Evolutionary conservation across 1,284 basidiomycete genomes (phyloP).

Genomic region (Volvariella surrecta): DNA sequence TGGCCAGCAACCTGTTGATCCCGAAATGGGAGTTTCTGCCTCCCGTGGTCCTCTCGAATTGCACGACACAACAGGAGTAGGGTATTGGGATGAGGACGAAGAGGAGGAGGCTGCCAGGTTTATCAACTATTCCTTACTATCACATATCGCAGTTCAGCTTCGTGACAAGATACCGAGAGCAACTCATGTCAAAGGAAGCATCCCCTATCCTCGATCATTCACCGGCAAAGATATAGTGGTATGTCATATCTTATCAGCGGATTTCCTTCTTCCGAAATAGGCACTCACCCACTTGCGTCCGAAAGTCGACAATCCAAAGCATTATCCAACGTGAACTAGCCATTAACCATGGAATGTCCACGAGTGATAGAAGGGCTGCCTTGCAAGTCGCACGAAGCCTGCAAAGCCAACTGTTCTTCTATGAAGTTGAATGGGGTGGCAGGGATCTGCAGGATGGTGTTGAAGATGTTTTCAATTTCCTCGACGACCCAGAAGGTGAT

Average conservation of each 20-base stretch:
- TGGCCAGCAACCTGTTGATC: no score
- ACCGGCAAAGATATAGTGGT: constrained; percentile 92
- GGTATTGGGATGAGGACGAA: constrained; percentile 62
- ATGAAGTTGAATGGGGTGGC: constrained; percentile 88
- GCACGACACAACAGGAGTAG: constrained; percentile 34
- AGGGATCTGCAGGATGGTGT: constrained; percentile 81
- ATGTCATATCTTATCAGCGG: constrained; percentile 26
- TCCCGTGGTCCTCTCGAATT: constrained; percentile 20
- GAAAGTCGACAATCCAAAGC: constrained; percentile 80
- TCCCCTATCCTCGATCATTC: constrained; percentile 82
- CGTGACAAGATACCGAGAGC: constrained; percentile 82
- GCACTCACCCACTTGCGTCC: no score
- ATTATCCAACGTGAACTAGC: constrained; percentile 67
- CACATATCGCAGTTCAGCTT: constrained; percentile 81
- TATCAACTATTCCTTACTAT: constrained; percentile 80
- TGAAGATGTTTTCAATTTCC: constrained; percentile 94
- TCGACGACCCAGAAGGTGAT: constrained; percentile 78
- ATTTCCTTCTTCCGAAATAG: neutral
- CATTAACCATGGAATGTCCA: constrained; percentile 62
- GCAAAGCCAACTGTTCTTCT: constrained; percentile 90
- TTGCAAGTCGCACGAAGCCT: constrained; percentile 83
- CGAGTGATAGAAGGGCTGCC: constrained; percentile 72
- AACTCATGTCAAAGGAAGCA: constrained; percentile 88
- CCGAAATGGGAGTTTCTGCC: neutral
- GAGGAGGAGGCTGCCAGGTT: constrained; percentile 73